Percentiles rank a stretch among this genome's conserved stretches.
Evolutionary conservation across 331 rosid species (phyloP).

Genomic region (Cydonia oblonga): DNA sequence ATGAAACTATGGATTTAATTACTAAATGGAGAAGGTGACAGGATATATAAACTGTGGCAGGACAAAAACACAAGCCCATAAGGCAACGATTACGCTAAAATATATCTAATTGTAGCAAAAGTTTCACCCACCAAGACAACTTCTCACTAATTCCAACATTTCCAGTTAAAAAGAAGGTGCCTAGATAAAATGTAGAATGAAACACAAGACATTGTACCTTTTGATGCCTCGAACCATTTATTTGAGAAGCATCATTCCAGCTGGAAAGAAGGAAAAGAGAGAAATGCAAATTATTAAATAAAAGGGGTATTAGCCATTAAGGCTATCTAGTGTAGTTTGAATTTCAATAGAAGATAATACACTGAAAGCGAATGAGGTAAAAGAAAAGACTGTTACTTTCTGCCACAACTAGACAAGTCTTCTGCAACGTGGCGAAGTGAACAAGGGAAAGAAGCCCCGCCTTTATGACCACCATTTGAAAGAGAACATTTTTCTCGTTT

Average conservation of each 20-base stretch:
- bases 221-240: conserved; percentile 26
- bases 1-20: background rate
- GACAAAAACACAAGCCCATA: background rate
- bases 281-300: background rate
- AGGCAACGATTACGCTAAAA: too few species aligned
- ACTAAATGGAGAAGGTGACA: background rate
- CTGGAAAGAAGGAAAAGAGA: background rate
- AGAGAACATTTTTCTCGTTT: conserved; percentile 1
- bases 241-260: conserved; percentile 33
- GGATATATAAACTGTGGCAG: background rate
- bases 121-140: background rate
- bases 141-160: background rate
- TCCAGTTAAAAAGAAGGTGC: background rate
- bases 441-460: conserved; percentile 21
- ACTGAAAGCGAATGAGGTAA: background rate
- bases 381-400: conserved; percentile 24
- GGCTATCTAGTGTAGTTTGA: background rate
- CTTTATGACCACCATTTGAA: conserved; percentile 23
- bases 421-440: conserved; percentile 13
- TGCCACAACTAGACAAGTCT: conserved; percentile 16
- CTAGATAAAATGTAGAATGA: background rate
- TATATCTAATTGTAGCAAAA: background rate
- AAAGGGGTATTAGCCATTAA: conserved; percentile 11
- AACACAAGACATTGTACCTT: conserved; percentile 28
- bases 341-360: background rate